Evolutionary conservation across 2,329 filamentous ascomycete genomes (phyloP), one percentile per base, ranked within the genome.

Genomic region (Botrytis porri): DNA sequence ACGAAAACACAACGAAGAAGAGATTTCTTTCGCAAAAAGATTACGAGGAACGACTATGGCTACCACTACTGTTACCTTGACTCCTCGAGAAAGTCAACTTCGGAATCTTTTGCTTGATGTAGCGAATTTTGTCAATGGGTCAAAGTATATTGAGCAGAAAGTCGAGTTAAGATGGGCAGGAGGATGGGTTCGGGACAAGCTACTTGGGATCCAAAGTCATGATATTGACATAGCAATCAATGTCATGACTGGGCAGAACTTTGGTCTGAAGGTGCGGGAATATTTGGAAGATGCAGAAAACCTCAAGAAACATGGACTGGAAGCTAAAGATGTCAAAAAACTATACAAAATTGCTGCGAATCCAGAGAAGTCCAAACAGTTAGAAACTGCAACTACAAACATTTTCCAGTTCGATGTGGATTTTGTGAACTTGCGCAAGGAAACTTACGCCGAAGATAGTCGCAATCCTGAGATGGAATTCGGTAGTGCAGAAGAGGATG

Each of bases 341-440:
- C 86, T 98, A 45, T 92, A 98, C 85, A 97, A 94, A 82, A 95
- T 98, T 77, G 91, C 92, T 70, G 92, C 92, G 73, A 98, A 98
- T 81, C 95, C 95, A 0, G 94, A 98, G 79, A 98, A 97, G 83
- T 97, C 94, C 32, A 98, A 98, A 83, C 93, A 98, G 80, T 88
- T 98, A 22, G 95, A 97, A 82, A 98, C 95, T 0, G 93, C 94
- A 66, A 97, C 94, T 16, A 94, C 93, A 37, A 92, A 87, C 76
- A 90, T 98, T 73, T 90, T 97, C 79, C 94, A 92, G 0, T 86
- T 97, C 66, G 95, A 98, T 80, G 88, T 98, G 65, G 95, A 99
- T 81, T 90, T 99, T 80, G 96, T 99, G 78, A 99, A 98, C 81
- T 85, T 98, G 64, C 88, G 95, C 63, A 97, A 94, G 80, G 96